These are phyloP conservation scores for Colletotrichum melonis DNA, from an alignment of 2,329 filamentous ascomycete species.

Conservation along the genomic window DNA sequence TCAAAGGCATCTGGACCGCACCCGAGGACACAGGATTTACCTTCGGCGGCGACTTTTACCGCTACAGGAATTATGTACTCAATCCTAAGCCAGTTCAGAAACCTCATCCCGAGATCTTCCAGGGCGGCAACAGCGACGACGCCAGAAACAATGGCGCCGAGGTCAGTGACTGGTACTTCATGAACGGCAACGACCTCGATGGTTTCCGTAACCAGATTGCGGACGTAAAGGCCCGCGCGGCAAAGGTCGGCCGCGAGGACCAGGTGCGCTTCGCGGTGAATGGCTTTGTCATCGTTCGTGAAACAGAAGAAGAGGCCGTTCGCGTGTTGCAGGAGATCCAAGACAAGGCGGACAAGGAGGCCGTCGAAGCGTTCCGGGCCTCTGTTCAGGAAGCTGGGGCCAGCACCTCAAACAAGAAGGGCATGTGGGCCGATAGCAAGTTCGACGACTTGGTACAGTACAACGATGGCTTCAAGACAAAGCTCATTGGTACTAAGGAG, in stretches of 20 bases:
- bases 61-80: constrained; percentile 61
- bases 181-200: constrained; percentile 67
- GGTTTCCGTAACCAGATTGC: constrained; percentile 61
- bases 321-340: constrained; percentile 62
- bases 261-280: constrained; percentile 62
- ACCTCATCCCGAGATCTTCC: constrained; percentile 63
- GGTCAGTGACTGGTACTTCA: constrained; percentile 64
- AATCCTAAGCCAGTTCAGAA: constrained; percentile 61
- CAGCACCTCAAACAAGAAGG: constrained; percentile 57
- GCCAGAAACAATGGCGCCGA: constrained; percentile 60
- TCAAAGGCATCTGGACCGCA: constrained; percentile 62
- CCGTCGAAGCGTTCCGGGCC: constrained; percentile 60
- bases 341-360: constrained; percentile 62
- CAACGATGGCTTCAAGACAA: constrained; percentile 67
- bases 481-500: constrained; percentile 62
- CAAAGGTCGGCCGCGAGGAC: constrained; percentile 51
- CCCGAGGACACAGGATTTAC: constrained; percentile 55
- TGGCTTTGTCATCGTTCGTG: constrained; percentile 60
- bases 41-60: constrained; percentile 63
- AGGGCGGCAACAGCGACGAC: constrained; percentile 63
- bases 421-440: constrained; percentile 64
- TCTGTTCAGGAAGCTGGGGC: constrained; percentile 62
- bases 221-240: constrained; percentile 59
- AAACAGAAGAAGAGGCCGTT: constrained; percentile 62
- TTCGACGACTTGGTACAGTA: constrained; percentile 66